phyloP scores from a whole-genome alignment of 441 rosid species.

The Euphorbia celastroides region DNA sequence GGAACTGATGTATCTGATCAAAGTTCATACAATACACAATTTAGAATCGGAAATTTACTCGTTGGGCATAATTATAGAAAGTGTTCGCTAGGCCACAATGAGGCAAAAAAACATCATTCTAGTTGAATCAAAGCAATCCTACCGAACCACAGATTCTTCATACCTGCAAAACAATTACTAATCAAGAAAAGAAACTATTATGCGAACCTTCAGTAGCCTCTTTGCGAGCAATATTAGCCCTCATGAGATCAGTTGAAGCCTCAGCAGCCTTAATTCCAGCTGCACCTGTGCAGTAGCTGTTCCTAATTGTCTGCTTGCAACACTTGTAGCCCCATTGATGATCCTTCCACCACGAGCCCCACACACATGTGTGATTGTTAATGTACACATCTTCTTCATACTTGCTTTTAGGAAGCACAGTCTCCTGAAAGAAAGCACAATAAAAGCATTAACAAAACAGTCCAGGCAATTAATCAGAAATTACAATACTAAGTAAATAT shows the following conservation, averaged over 20 bases:
- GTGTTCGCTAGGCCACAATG: too few relatives aligned
- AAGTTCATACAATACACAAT: too few relatives aligned
- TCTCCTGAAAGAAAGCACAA: conserved; percentile 30
- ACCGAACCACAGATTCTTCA: too few relatives aligned
- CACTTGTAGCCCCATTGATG: conserved; percentile 67
- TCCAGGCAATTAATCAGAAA: too few relatives aligned
- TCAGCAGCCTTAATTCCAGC: conserved; percentile 67
- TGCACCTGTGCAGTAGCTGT: conserved; percentile 64
- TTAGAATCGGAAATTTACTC: too few relatives aligned
- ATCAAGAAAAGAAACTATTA: not conserved
- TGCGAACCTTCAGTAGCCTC: conserved; percentile 37
- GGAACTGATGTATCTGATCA: conserved; percentile 40
- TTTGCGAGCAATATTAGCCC: conserved; percentile 55
- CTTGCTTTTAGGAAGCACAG: conserved; percentile 55
- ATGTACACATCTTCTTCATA: conserved; percentile 51
- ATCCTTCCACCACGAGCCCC: conserved; percentile 77
- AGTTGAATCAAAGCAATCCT: too few relatives aligned
- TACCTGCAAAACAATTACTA: too few relatives aligned
- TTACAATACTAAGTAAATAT: too few relatives aligned
- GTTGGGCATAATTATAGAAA: too few relatives aligned
- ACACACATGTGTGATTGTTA: conserved; percentile 54
- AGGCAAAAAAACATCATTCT: too few relatives aligned
- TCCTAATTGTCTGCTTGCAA: conserved; percentile 50
- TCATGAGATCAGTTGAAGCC: conserved; percentile 56
- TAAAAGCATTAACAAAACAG: not conserved